A percentile compares a stretch with the other conserved stretches of the same genome.
phyloP scores from a whole-genome alignment of 2,329 filamentous ascomycete species.

The Coleophoma cylindrospora region DNA sequence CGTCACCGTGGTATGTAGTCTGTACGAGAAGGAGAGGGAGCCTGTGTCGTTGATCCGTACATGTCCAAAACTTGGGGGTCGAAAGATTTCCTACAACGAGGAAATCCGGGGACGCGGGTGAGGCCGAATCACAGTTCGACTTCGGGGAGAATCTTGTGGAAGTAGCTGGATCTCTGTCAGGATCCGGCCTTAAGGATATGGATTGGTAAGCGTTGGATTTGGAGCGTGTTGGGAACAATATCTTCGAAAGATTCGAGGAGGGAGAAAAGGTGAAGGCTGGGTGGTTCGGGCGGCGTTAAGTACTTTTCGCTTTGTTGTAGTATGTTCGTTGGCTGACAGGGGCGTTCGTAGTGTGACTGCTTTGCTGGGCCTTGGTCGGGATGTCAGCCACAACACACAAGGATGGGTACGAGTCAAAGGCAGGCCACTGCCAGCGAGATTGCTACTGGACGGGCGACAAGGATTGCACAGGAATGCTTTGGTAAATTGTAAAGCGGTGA shows the following conservation, averaged over 20 bases:
- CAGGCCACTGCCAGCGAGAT: background rate
- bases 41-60: slow-evolving; percentile 29
- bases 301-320: slow-evolving; percentile 5
- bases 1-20: slow-evolving; percentile 31
- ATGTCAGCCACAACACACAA: slow-evolving; percentile 8
- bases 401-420: background rate
- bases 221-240: slow-evolving; percentile 9
- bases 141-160: slow-evolving; percentile 16
- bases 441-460: background rate
- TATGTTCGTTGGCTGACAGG: slow-evolving; percentile 13
- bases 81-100: slow-evolving; percentile 16
- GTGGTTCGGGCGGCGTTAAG: slow-evolving; percentile 11
- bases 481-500: slow-evolving; percentile 1
- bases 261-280: slow-evolving; percentile 12
- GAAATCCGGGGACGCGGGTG: slow-evolving; percentile 13
- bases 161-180: slow-evolving; percentile 17
- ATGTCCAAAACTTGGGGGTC: slow-evolving; percentile 25
- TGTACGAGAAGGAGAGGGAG: slow-evolving; percentile 28
- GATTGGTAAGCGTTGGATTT: slow-evolving; percentile 15
- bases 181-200: slow-evolving; percentile 9
- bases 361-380: slow-evolving; percentile 2
- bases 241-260: slow-evolving; percentile 12
- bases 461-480: slow-evolving; percentile 1
- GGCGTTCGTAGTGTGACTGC: background rate
- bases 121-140: slow-evolving; percentile 20